Base-by-base conservation (phyloP, 2,329 filamentous ascomycete genomes). In the Epichloe glyceriae region DNA sequence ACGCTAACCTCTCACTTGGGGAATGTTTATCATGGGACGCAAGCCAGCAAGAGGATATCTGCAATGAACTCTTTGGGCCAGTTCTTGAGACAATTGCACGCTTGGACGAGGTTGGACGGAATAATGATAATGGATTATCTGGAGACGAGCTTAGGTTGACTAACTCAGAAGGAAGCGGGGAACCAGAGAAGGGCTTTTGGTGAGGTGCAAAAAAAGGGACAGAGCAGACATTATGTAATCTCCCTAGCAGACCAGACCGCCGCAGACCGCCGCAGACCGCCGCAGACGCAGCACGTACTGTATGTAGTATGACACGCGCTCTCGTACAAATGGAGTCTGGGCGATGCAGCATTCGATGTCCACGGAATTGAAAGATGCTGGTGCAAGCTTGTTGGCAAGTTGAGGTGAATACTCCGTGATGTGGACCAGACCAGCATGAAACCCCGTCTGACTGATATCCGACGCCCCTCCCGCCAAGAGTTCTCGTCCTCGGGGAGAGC, bases 401-500 rank as follows among this genome's bases (percentile, higher is more conserved):
- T 26, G 26, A 26, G 26, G 26, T 26, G 26, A 26, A 26, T 8
- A 22, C 20, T 22, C 20, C 3, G 20, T 20, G 4, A 20, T 20
- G 4, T 20, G 20, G 20, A 20, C 20, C 3, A 20, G 3, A 20
- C 20, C 20, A 20, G 20, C 6, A n/a, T n/a, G n/a, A n/a, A n/a
- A n/a, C n/a, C n/a, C n/a, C 74, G 78, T 11, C 71, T 79, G 50
- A 53, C 79, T 45, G 78, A 81, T 59, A 68, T 76, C 51, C 67
- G 67, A 14, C 58, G 64, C 5, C 69, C 76, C 3, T 66, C 67
- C 39, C 64, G 68, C 8, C 61, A 66, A 5, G 66, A 76, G 47
- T 68, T 77, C 56, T 58, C 66, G 6, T 4, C 15, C 14, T 57
- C 63, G 2, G 66, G 64, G 1, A 54, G 58, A 2, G 67, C 66